Percentiles rank a stretch among this genome's conserved stretches.
Evolutionary conservation across 2,329 filamentous ascomycete species (phyloP).

Genomic region (Didymella exigua): DNA sequence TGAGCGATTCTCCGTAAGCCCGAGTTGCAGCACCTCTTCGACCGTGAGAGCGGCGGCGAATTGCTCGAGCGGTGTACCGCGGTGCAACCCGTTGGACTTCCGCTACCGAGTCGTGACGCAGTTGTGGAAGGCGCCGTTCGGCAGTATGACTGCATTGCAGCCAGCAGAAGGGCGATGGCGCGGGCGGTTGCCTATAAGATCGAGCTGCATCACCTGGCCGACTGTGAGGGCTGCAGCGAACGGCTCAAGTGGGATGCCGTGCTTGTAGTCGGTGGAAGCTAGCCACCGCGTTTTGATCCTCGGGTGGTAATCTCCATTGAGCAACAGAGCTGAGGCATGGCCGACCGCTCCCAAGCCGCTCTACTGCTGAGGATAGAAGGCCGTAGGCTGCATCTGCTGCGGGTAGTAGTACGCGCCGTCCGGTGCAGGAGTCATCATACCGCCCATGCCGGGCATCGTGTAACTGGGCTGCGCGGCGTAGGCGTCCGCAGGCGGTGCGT

Average conservation of each 20-base stretch:
- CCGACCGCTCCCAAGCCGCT: neutral
- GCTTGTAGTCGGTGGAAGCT: too few relatives aligned
- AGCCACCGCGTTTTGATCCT: neutral
- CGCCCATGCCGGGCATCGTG: slow-evolving; percentile 69
- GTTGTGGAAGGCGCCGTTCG: too few relatives aligned
- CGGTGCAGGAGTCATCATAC: slow-evolving; percentile 73
- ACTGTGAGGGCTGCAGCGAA: too few relatives aligned
- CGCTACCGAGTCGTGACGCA: neutral
- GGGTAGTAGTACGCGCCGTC: slow-evolving; percentile 63
- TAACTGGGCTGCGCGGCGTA: slow-evolving; percentile 55
- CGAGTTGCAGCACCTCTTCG: neutral
- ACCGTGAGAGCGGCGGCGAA: neutral
- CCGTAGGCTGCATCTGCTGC: slow-evolving; percentile 55
- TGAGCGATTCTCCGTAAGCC: neutral
- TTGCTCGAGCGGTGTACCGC: neutral
- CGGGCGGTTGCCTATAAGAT: too few relatives aligned
- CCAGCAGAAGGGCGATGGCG: too few relatives aligned
- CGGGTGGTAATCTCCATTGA: neutral
- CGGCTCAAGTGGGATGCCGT: too few relatives aligned
- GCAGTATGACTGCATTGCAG: too few relatives aligned
- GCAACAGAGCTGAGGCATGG: neutral
- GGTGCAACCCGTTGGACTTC: neutral
- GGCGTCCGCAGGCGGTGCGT: slow-evolving; percentile 53
- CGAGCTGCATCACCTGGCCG: too few relatives aligned
- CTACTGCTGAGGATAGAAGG: slow-evolving; percentile 63